Evolutionary conservation across 1,284 basidiomycete species (phyloP).

Genomic region (Sanghuangporus weigelae): DNA sequence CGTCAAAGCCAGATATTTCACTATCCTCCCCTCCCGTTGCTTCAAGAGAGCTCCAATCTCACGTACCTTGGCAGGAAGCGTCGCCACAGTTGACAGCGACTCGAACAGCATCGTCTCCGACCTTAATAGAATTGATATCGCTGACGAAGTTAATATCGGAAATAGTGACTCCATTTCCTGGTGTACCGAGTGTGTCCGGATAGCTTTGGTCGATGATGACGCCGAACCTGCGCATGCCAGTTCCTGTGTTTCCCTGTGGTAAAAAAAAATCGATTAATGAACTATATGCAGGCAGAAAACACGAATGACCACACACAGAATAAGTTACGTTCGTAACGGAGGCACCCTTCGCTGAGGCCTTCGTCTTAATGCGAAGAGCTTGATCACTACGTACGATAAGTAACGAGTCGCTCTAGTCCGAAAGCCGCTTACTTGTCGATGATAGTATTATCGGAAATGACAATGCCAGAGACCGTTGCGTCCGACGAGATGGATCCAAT

Average conservation of each 20-base stretch:
- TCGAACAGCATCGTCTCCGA: constrained; percentile 31
- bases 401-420: neutral
- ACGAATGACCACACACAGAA: constrained; percentile 21
- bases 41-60: constrained; percentile 47
- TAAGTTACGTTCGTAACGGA: constrained; percentile 39
- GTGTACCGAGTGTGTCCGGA: constrained; percentile 36
- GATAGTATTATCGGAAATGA: constrained; percentile 42
- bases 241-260: constrained; percentile 37
- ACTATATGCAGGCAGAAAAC: neutral
- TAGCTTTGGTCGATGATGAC: constrained; percentile 46
- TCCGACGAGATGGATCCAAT: constrained; percentile 49
- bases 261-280: neutral
- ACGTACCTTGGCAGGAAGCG: constrained; percentile 40
- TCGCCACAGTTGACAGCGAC: constrained; percentile 42
- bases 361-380: constrained; percentile 45
- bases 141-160: constrained; percentile 22
- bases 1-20: constrained; percentile 30
- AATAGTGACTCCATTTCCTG: constrained; percentile 40
- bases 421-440: constrained; percentile 34
- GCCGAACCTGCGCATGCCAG: constrained; percentile 36
- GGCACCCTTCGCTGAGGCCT: constrained; percentile 33
- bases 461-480: constrained; percentile 41
- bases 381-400: constrained; percentile 28
- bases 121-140: constrained; percentile 31
- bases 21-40: constrained; percentile 40